Base-by-base conservation (phyloP, 768 basidiomycete species). In the Pluteus cervinus region DNA sequence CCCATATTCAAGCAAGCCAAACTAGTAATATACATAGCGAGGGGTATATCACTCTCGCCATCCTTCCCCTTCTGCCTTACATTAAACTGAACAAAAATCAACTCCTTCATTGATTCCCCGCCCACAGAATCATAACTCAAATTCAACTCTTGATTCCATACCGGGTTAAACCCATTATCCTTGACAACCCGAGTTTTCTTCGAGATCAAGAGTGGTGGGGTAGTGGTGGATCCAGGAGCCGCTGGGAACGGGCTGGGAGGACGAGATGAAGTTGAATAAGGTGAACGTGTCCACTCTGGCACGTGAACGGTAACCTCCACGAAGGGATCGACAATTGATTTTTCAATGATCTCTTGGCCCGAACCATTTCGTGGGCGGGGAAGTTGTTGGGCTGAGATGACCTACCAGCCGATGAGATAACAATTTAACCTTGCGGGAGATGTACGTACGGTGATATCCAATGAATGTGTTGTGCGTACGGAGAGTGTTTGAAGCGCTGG, bases 131-230 rank as follows among this genome's bases (percentile, higher is more conserved):
- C 79, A 50, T 93, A 92, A 7, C 82, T 78, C 9, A 93, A 59
- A 17, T 67, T 60, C 26, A 92, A 60, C 28, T 61, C 58, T 48
- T 90, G 78, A 45, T 91, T 75, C 87, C 92, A 97, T 4, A 79
- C 65, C 0, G 94, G 94, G 56, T 96, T 96, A 65, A 96, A 93
- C 3, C 94, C 89, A 51, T 93, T 94, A 54, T 86, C 83, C 58
- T 81, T 82, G 41, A 93, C 81, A 2, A 71, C 65, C n/a, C 60
- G 58, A 10, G 91, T 93, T 40, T 75, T 69, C 36, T 56, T 63
- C 8, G 73, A 70, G 20, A 77, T 61, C 5, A 71, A 71, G 35
- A 69, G 60, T 16, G 61, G 47, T 12, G 55, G 40, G 10, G 48
- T 42, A 12, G 51, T 39, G 8, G 37, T 45, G 5, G 41, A 34